Evolutionary conservation across 208 protist genomes (phyloP).

Genomic region (Giardia muris): DNA sequence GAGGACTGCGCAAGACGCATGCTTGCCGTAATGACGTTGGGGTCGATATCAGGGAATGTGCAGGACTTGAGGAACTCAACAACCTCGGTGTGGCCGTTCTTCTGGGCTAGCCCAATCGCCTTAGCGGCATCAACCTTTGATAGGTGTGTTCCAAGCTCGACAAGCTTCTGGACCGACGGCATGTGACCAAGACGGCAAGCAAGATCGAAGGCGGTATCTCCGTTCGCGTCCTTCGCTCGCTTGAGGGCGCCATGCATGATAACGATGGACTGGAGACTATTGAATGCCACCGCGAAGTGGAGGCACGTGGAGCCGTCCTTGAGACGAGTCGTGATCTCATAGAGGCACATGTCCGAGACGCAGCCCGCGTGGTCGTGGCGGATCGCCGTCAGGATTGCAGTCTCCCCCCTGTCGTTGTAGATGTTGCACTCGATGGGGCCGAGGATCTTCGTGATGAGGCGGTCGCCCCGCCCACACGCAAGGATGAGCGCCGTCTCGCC

Average conservation of each 20-base stretch:
- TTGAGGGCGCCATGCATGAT: background rate
- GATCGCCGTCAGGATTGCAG: background rate
- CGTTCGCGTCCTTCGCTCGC: background rate
- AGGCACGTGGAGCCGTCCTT: background rate
- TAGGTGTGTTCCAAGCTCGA: background rate
- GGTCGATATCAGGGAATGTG: background rate
- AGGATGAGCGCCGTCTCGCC: background rate
- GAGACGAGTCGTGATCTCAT: background rate
- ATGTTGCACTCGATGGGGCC: background rate
- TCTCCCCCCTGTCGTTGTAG: background rate
- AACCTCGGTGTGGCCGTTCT: background rate
- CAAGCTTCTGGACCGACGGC: background rate
- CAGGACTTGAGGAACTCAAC: background rate
- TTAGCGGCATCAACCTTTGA: background rate
- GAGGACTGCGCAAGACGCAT: background rate
- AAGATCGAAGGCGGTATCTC: background rate
- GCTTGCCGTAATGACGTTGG: background rate
- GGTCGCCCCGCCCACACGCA: background rate
- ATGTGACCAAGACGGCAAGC: background rate
- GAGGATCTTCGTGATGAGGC: background rate
- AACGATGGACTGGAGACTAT: background rate
- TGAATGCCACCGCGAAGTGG: background rate
- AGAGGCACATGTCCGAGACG: slow-evolving; percentile 1
- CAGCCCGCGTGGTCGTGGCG: background rate
- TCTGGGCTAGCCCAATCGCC: background rate